Evolutionary conservation across 1,139 yeast species (phyloP).

Genomic region (Dujonia santamariae): DNA sequence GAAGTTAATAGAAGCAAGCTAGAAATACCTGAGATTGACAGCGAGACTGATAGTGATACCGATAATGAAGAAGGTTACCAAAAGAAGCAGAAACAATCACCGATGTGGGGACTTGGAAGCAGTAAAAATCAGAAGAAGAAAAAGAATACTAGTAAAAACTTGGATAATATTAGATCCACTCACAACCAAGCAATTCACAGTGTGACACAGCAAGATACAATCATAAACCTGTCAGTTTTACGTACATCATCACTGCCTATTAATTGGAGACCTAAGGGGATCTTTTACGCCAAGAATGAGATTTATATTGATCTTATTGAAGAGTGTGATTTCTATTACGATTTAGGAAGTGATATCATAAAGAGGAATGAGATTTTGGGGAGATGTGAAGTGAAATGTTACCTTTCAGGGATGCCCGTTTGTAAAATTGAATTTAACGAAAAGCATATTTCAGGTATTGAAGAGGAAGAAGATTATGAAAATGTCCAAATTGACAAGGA

Average conservation of each 20-base stretch:
- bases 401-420: slow-evolving; percentile 46
- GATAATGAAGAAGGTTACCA: slow-evolving; percentile 11
- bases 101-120: not conserved
- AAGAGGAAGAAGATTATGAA: slow-evolving; percentile 13
- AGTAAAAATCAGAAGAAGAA: slow-evolving; percentile 3
- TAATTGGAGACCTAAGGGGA: slow-evolving; percentile 49
- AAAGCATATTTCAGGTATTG: slow-evolving; percentile 27
- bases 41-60: too few relatives aligned
- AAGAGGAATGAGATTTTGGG: slow-evolving; percentile 38
- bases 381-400: slow-evolving; percentile 35
- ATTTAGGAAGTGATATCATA: slow-evolving; percentile 26
- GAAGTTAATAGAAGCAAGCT: slow-evolving; percentile 22
- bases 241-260: slow-evolving; percentile 43
- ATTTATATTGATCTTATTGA: slow-evolving; percentile 44
- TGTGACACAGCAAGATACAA: slow-evolving; percentile 21
- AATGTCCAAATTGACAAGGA: slow-evolving; percentile 7
- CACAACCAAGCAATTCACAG: slow-evolving; percentile 40
- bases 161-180: slow-evolving; percentile 30
- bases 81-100: slow-evolving; percentile 10
- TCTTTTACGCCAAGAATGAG: slow-evolving; percentile 45
- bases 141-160: slow-evolving; percentile 13
- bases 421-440: slow-evolving; percentile 46
- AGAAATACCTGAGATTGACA: too few relatives aligned
- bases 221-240: slow-evolving; percentile 58
- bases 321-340: slow-evolving; percentile 38